Evolutionary conservation across 73 alveolate species (phyloP).

Genomic region (Paramecium tetraurelia): DNA sequence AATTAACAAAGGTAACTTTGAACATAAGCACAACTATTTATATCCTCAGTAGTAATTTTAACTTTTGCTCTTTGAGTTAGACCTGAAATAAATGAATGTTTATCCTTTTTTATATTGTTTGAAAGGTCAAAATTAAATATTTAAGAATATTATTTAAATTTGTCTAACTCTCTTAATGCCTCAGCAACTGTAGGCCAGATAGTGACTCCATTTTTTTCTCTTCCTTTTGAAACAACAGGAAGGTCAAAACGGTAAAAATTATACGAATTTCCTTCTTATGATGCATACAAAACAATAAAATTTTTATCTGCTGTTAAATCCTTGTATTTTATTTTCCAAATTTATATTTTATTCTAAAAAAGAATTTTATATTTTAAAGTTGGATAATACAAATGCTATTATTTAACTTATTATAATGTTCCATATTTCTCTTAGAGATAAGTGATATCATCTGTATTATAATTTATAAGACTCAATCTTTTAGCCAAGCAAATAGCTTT

Average conservation of each 20-base stretch:
- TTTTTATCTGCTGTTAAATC: slow-evolving; percentile 42
- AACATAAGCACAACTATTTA: background rate
- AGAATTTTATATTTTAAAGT: background rate
- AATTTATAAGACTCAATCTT: background rate
- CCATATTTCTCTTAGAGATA: slow-evolving; percentile 26
- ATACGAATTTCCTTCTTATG: background rate
- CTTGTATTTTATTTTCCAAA: slow-evolving; percentile 34
- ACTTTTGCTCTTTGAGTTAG: slow-evolving; percentile 21
- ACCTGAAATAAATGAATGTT: background rate
- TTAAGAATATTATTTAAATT: background rate
- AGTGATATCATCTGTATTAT: background rate
- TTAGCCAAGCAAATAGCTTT: slow-evolving; percentile 10
- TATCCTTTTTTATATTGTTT: background rate
- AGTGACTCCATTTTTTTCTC: background rate
- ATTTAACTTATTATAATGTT: background rate
- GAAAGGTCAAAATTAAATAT: background rate
- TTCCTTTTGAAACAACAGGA: background rate
- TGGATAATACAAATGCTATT: slow-evolving; percentile 18
- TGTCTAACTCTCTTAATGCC: background rate
- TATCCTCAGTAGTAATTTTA: background rate
- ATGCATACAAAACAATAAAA: slow-evolving; percentile 14
- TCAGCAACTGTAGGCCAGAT: slow-evolving; percentile 47
- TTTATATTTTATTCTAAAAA: background rate
- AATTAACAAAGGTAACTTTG: background rate
- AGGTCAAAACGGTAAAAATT: slow-evolving; percentile 25